Evolutionary conservation across 768 basidiomycete genomes (phyloP), one percentile per base, ranked within the genome.

Genomic region (Boletus rubroflammeus): DNA sequence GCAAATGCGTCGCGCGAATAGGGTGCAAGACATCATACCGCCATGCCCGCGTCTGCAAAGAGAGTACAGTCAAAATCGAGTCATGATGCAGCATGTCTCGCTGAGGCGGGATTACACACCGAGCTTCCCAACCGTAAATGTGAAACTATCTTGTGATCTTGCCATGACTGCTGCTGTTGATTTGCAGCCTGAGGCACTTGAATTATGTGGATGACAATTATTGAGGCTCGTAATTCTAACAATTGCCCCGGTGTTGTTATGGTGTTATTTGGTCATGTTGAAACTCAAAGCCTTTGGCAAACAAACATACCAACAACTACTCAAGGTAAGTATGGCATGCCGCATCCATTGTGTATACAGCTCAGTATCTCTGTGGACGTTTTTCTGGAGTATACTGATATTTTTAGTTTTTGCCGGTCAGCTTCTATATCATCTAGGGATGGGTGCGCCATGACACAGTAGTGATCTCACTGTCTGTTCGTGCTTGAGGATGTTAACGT

Each of bases 51-150:
- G 77, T 94, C 92, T 93, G 66, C n/a, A n/a, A 31, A 44, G 14
- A 29, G 14, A 45, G 35, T 7, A 50, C 39, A 21, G 54, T 62
- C 36, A 61, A 47, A 41, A 51, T 55, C 23, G 29, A 55, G 28
- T n/a, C n/a, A n/a, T n/a, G n/a, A n/a, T 38, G 57, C 53, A 51
- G 47, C 23, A 39, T 28, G 17, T 28, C 39, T 40, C 49, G 29
- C 39, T 17, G 35, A 35, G 40, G n/a, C 23, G n/a, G 11, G 14
- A 35, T 1, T 5, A 75, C 85, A 61, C 68, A 92, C 93, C 93
- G 45, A 97, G 86, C 76, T 98, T 98, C 51, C 94, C 94, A 10
- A 98, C 90, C 0, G 94, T 97, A 61, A 97, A 98, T 17, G 82
- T 93, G 67, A 90, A 91, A 70, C 84, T 86, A 41, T 90, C 89